These are phyloP conservation scores for Microcera coccophila DNA, from an alignment of 2,329 filamentous ascomycete genomes.

Conservation along the genomic window DNA sequence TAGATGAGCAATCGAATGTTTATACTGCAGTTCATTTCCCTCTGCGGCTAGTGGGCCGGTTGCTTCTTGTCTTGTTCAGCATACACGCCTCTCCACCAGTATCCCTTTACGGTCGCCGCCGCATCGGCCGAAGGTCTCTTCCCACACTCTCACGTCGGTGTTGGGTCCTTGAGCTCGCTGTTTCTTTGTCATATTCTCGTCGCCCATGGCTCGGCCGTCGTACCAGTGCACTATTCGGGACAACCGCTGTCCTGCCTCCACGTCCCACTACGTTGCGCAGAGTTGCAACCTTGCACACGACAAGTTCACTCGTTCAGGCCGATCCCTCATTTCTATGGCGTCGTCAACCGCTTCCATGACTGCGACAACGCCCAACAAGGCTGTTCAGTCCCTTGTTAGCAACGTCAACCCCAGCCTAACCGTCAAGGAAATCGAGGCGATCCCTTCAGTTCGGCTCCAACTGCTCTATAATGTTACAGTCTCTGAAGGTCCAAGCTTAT, in stretches of 20 bases:
- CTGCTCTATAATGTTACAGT: constrained; percentile 42
- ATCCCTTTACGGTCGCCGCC: not conserved
- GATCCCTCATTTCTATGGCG: constrained; percentile 10
- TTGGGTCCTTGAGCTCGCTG: not conserved
- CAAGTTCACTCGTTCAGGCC: constrained; percentile 24
- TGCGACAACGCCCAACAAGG: constrained; percentile 20
- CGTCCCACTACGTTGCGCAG: constrained; percentile 24
- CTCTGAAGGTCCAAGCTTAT: constrained; percentile 38
- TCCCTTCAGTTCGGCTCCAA: constrained; percentile 38
- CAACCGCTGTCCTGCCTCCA: constrained; percentile 19
- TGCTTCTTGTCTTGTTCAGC: not conserved
- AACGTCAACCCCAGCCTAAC: constrained; percentile 22
- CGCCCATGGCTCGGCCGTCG: constrained; percentile 24
- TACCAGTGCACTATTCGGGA: constrained; percentile 28
- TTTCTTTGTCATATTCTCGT: not conserved
- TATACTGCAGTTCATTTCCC: not conserved
- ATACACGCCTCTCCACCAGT: not conserved
- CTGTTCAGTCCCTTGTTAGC: constrained; percentile 24
- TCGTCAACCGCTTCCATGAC: constrained; percentile 18
- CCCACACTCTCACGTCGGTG: not conserved
- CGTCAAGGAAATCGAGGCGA: constrained; percentile 23
- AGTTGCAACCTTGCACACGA: constrained; percentile 25
- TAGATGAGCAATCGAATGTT: too few relatives aligned
- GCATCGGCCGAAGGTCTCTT: not conserved
- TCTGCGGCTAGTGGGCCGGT: not conserved